Base-by-base conservation (phyloP, 2,329 filamentous ascomycete genomes). In the Rhynchosporium graminicola region DNA sequence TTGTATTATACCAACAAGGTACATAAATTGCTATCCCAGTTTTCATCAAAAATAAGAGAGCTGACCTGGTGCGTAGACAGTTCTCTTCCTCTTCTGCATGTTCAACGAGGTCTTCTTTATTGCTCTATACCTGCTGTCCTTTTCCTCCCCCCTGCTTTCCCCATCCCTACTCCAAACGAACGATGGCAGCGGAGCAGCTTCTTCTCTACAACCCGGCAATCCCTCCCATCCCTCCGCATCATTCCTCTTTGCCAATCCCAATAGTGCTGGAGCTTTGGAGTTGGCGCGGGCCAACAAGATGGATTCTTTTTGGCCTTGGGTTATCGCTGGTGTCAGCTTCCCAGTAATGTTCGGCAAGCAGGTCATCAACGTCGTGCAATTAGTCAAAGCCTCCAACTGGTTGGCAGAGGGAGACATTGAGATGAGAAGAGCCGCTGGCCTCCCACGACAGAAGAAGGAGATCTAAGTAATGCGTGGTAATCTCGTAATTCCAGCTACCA, bases 51-150 rank as follows among this genome's bases (percentile, higher is more conserved):
- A 50, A 56, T 55, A 62, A 52, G 46, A 31, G 33, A 63, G 60
- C 58, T 63, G 60, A 65, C 45, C 33, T 54, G 29, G 45, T 48
- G 43, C n/a, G 65, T 69, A 97, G 94, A 89, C 82, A 60, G 93
- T 99, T 51, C 83, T 99, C 47, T 99, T 99, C 80, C 78, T 91
- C 65, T 91, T 92, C 78, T 99, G 95, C 81, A 83, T 86, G 62
- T 79, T 96, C 69, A 99, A 99, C 77, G 95, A 99, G 78, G 79
- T 93, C 68, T 99, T 97, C 83, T 99, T 99, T 83, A 97, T 99
- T 74, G 93, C 92, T 36, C 87, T 99, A 65, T 99, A 99, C 80
- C 89, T 99, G 59, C 88, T 99, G 63, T 97, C 93, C 72, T 99
- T 99, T 82, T 96, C 91, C 63, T 96, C 91, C 62, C 94, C 94